Evolutionary conservation across 306 rosid species (phyloP), one percentile per base, ranked within the genome.

Genomic region (Morella rubra): DNA sequence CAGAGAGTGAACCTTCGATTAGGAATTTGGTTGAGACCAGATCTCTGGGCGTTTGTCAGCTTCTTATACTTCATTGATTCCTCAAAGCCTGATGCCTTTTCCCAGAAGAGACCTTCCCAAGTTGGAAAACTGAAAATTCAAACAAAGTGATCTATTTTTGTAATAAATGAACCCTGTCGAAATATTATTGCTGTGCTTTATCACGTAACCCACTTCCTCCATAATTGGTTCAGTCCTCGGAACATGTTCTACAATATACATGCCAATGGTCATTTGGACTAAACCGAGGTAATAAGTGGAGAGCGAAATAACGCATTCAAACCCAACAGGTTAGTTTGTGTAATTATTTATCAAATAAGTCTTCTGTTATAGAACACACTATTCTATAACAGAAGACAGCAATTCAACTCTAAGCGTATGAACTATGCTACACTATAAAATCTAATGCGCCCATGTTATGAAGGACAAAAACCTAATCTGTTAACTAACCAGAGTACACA

Each of bases 81-180:
- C 87, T 96, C 99, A 86, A 96, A 92, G 4, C 99, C 99, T 47
- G 99, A 96, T 74, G 99, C 99, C 83, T 96, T 96, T 52, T 96
- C 99, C 99, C 99, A 96, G 54, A 93, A 93, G 82, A 93, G 98
- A 87, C 97, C 97, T 85, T 93, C 98, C 97, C 98, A 93, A 27
- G 98, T 91, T 52, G 97, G 97, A 77, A 91, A 91, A 78, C 98
- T 93, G 85, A 45, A 77, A 79, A 78, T 37, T 70, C 69, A 73
- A 32, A 32, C 37, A 32, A 32, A 32, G 37, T 32, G 37, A 32
- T 32, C 3, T 32, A 32, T 32, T 32, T 32, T 32, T 32, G 37
- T 32, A 32, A 32, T 32, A 32, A 32, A 32, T 32, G 37, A 32
- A 32, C 37, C 37, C 37, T 32, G 37, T 32, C 2, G 3, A 32